These are phyloP conservation scores for Pseudocercospora ulei DNA, from an alignment of 2,329 filamentous ascomycete species.

Conservation along the genomic window DNA sequence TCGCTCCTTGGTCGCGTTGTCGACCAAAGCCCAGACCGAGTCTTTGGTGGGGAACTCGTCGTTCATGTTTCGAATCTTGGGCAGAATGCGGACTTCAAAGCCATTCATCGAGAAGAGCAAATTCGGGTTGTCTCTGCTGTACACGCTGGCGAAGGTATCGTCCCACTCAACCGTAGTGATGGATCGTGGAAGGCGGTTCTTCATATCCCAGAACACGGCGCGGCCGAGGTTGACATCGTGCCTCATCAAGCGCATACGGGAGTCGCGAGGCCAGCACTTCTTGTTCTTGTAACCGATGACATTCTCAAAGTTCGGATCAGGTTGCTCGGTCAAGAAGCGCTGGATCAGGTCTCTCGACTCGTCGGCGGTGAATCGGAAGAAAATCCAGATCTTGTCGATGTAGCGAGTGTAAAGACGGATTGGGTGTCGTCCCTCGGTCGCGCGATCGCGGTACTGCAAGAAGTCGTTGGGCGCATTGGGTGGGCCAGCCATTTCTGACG, in stretches of 20 bases:
- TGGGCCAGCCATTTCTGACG: constrained; percentile 94
- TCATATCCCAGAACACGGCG: constrained; percentile 97
- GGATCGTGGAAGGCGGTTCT: constrained; percentile 88
- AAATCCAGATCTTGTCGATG: constrained; percentile 97
- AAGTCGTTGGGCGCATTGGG: constrained; percentile 94
- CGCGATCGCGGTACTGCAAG: constrained; percentile 86
- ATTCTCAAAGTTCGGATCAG: constrained; percentile 97
- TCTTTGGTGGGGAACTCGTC: constrained; percentile 97
- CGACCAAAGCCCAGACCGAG: constrained; percentile 93
- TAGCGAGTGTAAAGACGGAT: constrained; percentile 97
- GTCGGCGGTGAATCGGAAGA: constrained; percentile 84
- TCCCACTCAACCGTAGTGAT: constrained; percentile 99
- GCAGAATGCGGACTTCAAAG: constrained; percentile 91
- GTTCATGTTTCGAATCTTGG: constrained; percentile 87
- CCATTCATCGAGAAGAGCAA: constrained; percentile 95
- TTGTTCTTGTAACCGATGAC: constrained; percentile 99
- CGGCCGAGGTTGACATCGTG: constrained; percentile 96
- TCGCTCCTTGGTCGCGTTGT: constrained; percentile 92
- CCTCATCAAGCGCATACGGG: constrained; percentile 94
- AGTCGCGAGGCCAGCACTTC: constrained; percentile 98
- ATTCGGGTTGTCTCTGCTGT: constrained; percentile 96
- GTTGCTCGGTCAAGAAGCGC: constrained; percentile 93
- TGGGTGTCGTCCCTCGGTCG: constrained; percentile 84
- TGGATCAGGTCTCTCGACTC: constrained; percentile 94
- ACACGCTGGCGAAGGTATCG: constrained; percentile 95